Base-by-base conservation (phyloP, 257 asterid species). In the Plantago elongata region DNA sequence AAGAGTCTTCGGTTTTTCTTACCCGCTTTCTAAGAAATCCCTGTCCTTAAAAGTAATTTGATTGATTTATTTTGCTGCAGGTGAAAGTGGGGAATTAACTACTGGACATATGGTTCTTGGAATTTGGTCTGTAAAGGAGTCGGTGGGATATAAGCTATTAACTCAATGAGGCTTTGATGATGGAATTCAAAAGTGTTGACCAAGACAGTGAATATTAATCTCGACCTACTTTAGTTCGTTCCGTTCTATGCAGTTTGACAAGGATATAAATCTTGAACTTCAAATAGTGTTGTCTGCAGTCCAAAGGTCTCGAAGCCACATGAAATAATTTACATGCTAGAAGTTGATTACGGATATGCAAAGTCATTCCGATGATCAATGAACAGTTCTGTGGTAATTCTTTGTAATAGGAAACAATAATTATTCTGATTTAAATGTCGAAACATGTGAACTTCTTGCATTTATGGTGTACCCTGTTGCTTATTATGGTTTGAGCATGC, bases 41-140 rank as follows among this genome's bases (percentile, higher is more conserved):
- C 4, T 45, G n/a, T 22, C 65, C 2, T 43, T 59, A 34, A 38
- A 45, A 29, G 65, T 47, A 22, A 40, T 54, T 57, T 68, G 14
- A 17, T 54, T 14, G 8, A 55, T 46, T 15, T 46, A 9, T 48
- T 44, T 56, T 63, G 66, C 14, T 65, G 65, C 86, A 92, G 98
- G 95, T 64, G 95, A 81, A 67, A 75, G 73, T 50, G 98, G 97
- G 51, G 98, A 92, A 75, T 66, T 92, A 69, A 92, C 97, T 2
- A 16, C 68, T n/a, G 4, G 90, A 11, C 81, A 86, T 79, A 29
- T 92, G 64, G 77, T 73, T 61, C 98, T 88, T 59, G 98, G 98
- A 5, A 67, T 92, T 49, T 92, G 97, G 98, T 63, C 95, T 9
- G 80, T 83, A 54, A 80, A 84, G 71, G 95, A 79, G 72, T 73